Evolutionary conservation across 148 eudicot species (phyloP), one percentile per base, ranked within the genome.

Genomic region (Rhododendron ferrugineum): DNA sequence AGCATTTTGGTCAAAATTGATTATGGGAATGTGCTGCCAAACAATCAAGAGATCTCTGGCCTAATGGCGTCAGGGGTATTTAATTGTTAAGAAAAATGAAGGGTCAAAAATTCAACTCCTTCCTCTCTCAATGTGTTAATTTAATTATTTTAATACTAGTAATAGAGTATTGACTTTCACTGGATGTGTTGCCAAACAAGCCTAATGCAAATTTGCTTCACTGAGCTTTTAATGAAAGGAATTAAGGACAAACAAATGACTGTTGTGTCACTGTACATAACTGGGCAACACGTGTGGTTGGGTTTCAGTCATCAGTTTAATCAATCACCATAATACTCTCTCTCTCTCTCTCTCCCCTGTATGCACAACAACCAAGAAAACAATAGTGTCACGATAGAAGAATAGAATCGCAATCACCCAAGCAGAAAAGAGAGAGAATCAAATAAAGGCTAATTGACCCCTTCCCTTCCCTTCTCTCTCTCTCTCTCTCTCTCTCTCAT

Each of bases 241-340:
- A 6, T 74, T 74, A 32, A 18, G 46, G 78, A 74, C 78, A 74
- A 32, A 74, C n/a, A 20, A 6, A 34, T 62, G 60, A 54, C 60
- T 52, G 22, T 50, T 16, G 58, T 50, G 42, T 66, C 73, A 11
- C 36, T 66, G 73, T 74, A 77, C 3, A 77, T 40, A 40, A 22
- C 44, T 77, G 32, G 72, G 13, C 82, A 81, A 86, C 87, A 86
- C 87, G 87, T 86, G 87, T 40, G 84, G 52, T 82, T 73, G 34
- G 70, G 84, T 86, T 50, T 14, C 60, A 54, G 60, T 80, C 47
- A 81, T 76, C 46, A 46, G 26, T 28, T 18, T 84, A 26, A 40
- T 28, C n/a, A 70, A 34, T 32, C 23, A 30, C 47, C 2, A 18
- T 2, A 10, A 0, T 23, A 6, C 40, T 11, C 74, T 34, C 37